These are phyloP conservation scores for Mortierella sp. DNA, from an alignment of 371 early-diverging fungal genomes.

Conservation along the genomic window DNA sequence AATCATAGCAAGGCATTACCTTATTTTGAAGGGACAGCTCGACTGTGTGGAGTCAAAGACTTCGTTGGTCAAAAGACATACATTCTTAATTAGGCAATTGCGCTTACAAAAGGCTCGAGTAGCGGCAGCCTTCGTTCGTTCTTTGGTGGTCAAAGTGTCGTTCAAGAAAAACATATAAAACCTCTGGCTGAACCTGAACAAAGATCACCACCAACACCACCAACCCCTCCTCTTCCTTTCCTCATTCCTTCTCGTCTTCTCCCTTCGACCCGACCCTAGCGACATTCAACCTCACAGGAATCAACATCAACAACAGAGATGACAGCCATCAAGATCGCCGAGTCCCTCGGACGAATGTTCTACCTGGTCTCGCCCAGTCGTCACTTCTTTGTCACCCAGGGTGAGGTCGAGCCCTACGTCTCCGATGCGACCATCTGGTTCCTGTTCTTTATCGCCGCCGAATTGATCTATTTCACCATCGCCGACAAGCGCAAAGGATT, in stretches of 20 bases:
- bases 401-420: conserved; percentile 68
- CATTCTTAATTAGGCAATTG: conserved; percentile 12
- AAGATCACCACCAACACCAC: background rate
- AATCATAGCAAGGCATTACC: background rate
- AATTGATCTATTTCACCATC: conserved; percentile 54
- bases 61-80: background rate
- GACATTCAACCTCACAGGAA: background rate
- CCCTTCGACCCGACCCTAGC: background rate
- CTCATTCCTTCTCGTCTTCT: conserved; percentile 1
- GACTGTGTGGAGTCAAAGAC: conserved; percentile 9
- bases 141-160: background rate
- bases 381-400: conserved; percentile 55
- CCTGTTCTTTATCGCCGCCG: conserved; percentile 61
- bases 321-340: conserved; percentile 55
- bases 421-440: conserved; percentile 66
- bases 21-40: background rate
- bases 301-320: conserved; percentile 15
- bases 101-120: conserved; percentile 15
- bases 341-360: conserved; percentile 64
- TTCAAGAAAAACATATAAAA: conserved; percentile 14
- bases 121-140: background rate
- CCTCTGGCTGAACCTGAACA: background rate
- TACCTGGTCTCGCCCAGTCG: conserved; percentile 65
- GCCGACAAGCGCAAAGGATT: conserved; percentile 58
- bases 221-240: background rate